Base-by-base conservation (phyloP, 805 yeast genomes). In the Kodamaea sagamina region DNA sequence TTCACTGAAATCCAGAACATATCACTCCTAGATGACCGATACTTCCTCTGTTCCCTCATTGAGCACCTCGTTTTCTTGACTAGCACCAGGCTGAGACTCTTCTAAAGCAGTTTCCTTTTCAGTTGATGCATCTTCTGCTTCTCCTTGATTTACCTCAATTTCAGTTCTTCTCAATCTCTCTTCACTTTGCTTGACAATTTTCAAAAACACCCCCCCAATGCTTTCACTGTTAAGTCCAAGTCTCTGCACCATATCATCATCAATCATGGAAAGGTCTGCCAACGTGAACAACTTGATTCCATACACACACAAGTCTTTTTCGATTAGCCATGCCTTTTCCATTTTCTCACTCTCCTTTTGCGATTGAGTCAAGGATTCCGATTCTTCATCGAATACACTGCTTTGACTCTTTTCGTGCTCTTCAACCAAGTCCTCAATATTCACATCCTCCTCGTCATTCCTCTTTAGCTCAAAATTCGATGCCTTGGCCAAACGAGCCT, bases 361-460 rank as follows among this genome's bases (percentile, higher is more conserved):
- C 10, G 25, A 4, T 3, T 21, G 16, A 15, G 32, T 12, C 18
- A 16, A 11, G 16, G 32, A 13, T 7, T 35, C 44, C 9, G 35
- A 19, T 10, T 29, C 44, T 4, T 37, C 38, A 6, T 35, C 44
- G 18, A 41, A 41, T n/a, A 28, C 32, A 22, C 48, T 25, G 31
- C 40, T 34, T 47, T 19, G 31, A 38, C 24, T 5, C 4, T 25
- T 32, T 9, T 26, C 34, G 18, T 36, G 36, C 16, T 41, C 43
- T 16, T 49, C 46, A 7, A 46, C 41, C 32, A 47, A 41, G 15
- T 63, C 69, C 6, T 58, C 67, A 29, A 57, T 63, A 41, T 71
- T 66, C 12, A 74, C 78, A 47, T 65, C 81, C 53, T 82, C 86
- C 15, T 70, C 66, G 25, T 71, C 81, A 16, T 63, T 66, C 51